Evolutionary conservation across 1,284 basidiomycete species (phyloP).

Genomic region (Rhodotorula sp.): DNA sequence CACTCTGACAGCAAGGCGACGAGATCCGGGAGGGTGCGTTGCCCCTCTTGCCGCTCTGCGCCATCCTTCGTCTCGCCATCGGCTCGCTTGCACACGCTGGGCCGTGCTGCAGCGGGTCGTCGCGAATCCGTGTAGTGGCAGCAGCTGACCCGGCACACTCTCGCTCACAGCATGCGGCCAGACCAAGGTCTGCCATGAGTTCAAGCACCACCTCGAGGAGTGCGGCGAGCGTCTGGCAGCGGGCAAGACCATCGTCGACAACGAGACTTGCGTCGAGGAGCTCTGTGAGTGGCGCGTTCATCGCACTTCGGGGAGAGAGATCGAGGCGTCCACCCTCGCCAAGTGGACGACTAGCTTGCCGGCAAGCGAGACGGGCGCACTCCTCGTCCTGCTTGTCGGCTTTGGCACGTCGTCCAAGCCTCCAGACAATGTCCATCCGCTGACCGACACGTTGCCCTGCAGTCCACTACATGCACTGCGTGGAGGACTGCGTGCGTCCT

Average conservation of each 20-base stretch:
- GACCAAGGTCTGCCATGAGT: slow-evolving; percentile 66
- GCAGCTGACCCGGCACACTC: not conserved
- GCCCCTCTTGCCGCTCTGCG: not conserved
- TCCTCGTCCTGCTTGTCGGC: no score
- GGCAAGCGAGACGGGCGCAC: no score
- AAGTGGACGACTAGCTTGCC: no score
- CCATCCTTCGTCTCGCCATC: not conserved
- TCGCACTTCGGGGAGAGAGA: not conserved
- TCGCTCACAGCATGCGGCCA: slow-evolving; percentile 64
- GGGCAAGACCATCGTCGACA: slow-evolving; percentile 64
- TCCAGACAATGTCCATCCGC: not conserved
- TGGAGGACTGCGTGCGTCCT: slow-evolving; percentile 41
- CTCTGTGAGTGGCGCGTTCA: slow-evolving; percentile 49
- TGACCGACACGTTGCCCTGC: slow-evolving; percentile 45
- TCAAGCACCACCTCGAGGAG: slow-evolving; percentile 82
- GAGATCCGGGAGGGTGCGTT: slow-evolving; percentile 41
- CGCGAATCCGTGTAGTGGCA: no score
- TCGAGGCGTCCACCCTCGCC: no score
- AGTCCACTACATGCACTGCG: slow-evolving; percentile 48
- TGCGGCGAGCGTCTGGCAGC: slow-evolving; percentile 81
- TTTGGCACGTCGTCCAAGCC: not conserved
- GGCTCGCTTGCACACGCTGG: not conserved
- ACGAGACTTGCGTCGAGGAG: slow-evolving; percentile 90
- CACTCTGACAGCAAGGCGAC: slow-evolving; percentile 33
- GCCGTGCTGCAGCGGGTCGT: not conserved